These are phyloP conservation scores for Opeltia flavorubescens DNA, from an alignment of 495 filamentous ascomycete genomes.

Conservation along the genomic window DNA sequence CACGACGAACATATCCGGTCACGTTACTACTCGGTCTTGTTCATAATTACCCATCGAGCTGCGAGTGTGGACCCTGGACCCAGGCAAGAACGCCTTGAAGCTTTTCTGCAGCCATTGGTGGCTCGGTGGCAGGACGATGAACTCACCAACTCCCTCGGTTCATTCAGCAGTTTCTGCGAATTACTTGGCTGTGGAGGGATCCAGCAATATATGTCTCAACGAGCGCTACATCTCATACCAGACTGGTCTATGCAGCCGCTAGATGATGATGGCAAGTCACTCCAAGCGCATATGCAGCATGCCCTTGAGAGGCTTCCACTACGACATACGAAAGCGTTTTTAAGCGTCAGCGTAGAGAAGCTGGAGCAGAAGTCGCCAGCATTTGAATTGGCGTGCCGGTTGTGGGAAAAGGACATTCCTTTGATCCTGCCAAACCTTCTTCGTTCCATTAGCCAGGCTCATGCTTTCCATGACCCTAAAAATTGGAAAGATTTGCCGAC, in stretches of 20 bases:
- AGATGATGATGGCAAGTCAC: slow-evolving; percentile 60
- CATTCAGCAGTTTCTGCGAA: slow-evolving; percentile 65
- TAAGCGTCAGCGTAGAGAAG: slow-evolving; percentile 82
- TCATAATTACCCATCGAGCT: slow-evolving; percentile 86
- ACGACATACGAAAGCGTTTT: slow-evolving; percentile 73
- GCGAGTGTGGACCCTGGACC: slow-evolving; percentile 52
- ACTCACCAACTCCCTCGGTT: slow-evolving; percentile 53
- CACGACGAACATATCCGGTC: slow-evolving; percentile 62
- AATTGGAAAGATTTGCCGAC: slow-evolving; percentile 71
- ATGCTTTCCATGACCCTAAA: slow-evolving; percentile 79
- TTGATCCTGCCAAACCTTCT: slow-evolving; percentile 66
- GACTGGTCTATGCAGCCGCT: slow-evolving; percentile 73
- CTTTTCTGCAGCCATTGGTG: slow-evolving; percentile 67
- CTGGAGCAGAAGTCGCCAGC: slow-evolving; percentile 52
- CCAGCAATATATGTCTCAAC: slow-evolving; percentile 60
- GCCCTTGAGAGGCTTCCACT: slow-evolving; percentile 47
- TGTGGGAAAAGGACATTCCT: slow-evolving; percentile 78
- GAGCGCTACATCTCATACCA: slow-evolving; percentile 56
- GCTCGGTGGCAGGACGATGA: slow-evolving; percentile 63
- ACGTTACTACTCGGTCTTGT: slow-evolving; percentile 57
- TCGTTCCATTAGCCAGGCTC: slow-evolving; percentile 49
- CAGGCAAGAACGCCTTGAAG: slow-evolving; percentile 48
- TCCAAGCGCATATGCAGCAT: slow-evolving; percentile 62
- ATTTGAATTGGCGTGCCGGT: slow-evolving; percentile 52
- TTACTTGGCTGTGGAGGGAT: slow-evolving; percentile 67